Percentiles rank a stretch among this genome's conserved stretches.
phyloP scores from a whole-genome alignment of 305 asterid species.

The Withania somnifera region DNA sequence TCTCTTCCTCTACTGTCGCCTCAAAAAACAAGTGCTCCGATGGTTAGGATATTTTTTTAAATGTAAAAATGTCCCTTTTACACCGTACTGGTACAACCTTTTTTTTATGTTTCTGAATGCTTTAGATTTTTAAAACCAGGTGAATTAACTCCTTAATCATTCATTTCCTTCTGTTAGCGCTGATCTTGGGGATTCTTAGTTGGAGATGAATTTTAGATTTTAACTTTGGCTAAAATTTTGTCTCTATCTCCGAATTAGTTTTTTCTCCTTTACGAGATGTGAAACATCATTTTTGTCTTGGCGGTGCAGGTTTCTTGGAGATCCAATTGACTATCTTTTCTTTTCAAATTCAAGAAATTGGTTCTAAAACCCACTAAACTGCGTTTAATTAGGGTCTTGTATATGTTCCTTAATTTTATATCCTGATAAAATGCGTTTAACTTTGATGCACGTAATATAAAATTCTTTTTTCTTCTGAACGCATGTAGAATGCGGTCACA shows the following conservation, averaged over 20 bases:
- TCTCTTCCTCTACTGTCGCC: constrained; percentile 32
- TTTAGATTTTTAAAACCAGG: not conserved
- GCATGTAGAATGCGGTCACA: not conserved
- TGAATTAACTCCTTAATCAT: not conserved
- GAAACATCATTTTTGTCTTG: not conserved
- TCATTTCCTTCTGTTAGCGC: not conserved
- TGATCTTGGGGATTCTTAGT: not conserved
- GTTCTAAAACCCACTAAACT: not conserved
- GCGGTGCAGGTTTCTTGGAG: not conserved
- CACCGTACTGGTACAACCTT: not conserved
- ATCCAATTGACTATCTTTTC: not conserved
- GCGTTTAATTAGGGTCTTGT: not conserved
- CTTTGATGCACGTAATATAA: not conserved
- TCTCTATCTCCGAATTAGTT: too few species aligned
- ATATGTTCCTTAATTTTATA: not conserved
- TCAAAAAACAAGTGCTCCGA: constrained; percentile 39
- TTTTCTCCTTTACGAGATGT: too few species aligned
- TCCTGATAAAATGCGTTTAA: not conserved
- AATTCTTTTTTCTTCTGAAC: not conserved
- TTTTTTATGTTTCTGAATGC: not conserved
- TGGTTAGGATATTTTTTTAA: constrained; percentile 24
- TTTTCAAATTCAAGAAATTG: not conserved
- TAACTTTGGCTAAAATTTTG: too few species aligned
- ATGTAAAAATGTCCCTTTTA: not conserved
- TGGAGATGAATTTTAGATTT: too few species aligned